phyloP scores from a whole-genome alignment of 192 early-diverging fungal genomes.

The Podila epicladia region DNA sequence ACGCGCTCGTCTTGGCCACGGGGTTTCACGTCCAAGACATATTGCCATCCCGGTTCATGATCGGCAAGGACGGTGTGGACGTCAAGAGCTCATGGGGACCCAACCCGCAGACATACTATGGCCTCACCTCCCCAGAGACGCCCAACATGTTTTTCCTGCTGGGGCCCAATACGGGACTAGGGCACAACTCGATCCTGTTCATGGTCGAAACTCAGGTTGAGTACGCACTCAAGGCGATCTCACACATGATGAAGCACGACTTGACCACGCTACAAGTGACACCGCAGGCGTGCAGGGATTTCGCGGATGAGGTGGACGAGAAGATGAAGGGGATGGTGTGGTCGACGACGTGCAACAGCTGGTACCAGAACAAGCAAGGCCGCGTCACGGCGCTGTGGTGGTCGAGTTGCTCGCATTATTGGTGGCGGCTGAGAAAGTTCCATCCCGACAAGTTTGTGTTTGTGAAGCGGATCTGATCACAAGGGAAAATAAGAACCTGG shows the following conservation, averaged over 20 bases:
- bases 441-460: conserved; percentile 11
- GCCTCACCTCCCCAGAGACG: conserved; percentile 54
- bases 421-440: conserved; percentile 29
- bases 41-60: conserved; percentile 36
- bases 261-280: conserved; percentile 48
- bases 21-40: conserved; percentile 57
- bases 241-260: conserved; percentile 53
- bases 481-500: no score
- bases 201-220: conserved; percentile 65
- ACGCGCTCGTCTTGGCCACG: conserved; percentile 61
- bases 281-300: conserved; percentile 30
- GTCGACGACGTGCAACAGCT: conserved; percentile 59
- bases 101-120: conserved; percentile 53
- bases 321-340: conserved; percentile 58
- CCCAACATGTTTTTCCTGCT: conserved; percentile 67
- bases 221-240: conserved; percentile 52
- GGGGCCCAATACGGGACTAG: conserved; percentile 60
- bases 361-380: conserved; percentile 59
- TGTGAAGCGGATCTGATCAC: conserved; percentile 14
- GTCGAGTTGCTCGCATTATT: conserved; percentile 35
- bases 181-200: conserved; percentile 59
- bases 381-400: conserved; percentile 47
- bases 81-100: conserved; percentile 48
- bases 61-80: conserved; percentile 42
- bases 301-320: conserved; percentile 37